Conservation (phyloP, 768 basidiomycete species). For the Paxillus involutus region DNA sequence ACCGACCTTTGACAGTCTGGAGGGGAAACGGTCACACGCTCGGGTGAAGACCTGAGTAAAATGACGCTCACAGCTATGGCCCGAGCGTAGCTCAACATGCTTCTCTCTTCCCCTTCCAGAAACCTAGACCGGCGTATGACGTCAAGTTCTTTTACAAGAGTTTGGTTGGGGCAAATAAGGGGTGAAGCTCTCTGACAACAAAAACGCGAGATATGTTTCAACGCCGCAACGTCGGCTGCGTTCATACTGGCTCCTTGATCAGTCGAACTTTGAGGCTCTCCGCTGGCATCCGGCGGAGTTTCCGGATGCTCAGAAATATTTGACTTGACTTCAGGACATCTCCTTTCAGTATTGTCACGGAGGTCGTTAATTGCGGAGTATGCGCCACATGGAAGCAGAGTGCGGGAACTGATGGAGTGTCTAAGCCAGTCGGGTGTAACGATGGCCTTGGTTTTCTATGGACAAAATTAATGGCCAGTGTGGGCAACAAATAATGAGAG, state of each 20-base stretch:
- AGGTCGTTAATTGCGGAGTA: slow-evolving; percentile 60
- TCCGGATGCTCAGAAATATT: neutral
- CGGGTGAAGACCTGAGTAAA: neutral
- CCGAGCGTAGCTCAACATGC: slow-evolving; percentile 70
- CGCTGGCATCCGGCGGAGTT: neutral
- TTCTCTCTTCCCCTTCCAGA: slow-evolving; percentile 66
- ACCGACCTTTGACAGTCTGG: slow-evolving; percentile 50
- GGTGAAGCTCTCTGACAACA: slow-evolving; percentile 67
- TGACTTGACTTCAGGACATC: slow-evolving; percentile 37
- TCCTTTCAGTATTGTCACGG: slow-evolving; percentile 42
- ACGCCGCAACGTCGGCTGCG: slow-evolving; percentile 12
- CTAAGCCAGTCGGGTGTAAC: slow-evolving; percentile 74
- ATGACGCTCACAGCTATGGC: slow-evolving; percentile 61
- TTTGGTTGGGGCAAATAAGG: slow-evolving; percentile 68
- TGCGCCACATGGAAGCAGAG: slow-evolving; percentile 47
- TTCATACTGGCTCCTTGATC: slow-evolving; percentile 21
- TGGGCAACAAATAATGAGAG: neutral
- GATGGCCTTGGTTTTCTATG: slow-evolving; percentile 63
- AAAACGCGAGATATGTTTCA: slow-evolving; percentile 40
- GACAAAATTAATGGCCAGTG: neutral
- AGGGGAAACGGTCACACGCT: neutral
- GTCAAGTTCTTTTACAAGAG: slow-evolving; percentile 54
- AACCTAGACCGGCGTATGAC: slow-evolving; percentile 57
- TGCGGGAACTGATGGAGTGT: slow-evolving; percentile 49
- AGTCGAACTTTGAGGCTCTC: neutral